These are phyloP conservation scores for Pleurotus salmoneostramineus DNA, from an alignment of 768 basidiomycete species.

Conservation along the genomic window DNA sequence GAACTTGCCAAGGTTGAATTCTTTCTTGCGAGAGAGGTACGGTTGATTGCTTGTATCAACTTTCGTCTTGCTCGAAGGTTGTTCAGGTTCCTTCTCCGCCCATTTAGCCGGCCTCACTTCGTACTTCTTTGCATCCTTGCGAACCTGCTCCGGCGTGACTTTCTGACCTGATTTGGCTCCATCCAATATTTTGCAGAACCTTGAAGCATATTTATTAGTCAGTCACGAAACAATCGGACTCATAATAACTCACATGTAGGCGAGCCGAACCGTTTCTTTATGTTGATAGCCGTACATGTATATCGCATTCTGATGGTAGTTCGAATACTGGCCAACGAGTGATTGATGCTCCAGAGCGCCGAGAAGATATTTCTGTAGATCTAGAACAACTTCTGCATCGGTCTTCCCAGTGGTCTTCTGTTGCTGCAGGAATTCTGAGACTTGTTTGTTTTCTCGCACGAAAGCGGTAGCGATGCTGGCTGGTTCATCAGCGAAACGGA, in stretches of 20 bases:
- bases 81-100: slow-evolving; percentile 8
- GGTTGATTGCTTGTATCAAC: slow-evolving; percentile 8
- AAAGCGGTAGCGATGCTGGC: slow-evolving; percentile 36
- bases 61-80: slow-evolving; percentile 17
- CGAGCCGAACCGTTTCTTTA: slow-evolving; percentile 45
- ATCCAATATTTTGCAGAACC: slow-evolving; percentile 42
- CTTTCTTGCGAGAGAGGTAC: slow-evolving; percentile 11
- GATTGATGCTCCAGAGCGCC: slow-evolving; percentile 40
- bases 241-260: slow-evolving; percentile 35
- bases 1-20: slow-evolving; percentile 11
- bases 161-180: slow-evolving; percentile 41
- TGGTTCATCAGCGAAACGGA: slow-evolving; percentile 48
- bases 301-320: slow-evolving; percentile 51
- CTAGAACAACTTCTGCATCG: slow-evolving; percentile 22
- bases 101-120: slow-evolving; percentile 18
- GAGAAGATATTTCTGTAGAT: slow-evolving; percentile 48
- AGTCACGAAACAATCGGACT: slow-evolving; percentile 9
- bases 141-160: slow-evolving; percentile 20
- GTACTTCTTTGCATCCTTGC: slow-evolving; percentile 19
- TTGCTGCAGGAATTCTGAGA: slow-evolving; percentile 32
- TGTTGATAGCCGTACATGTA: slow-evolving; percentile 51
- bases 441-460: slow-evolving; percentile 36
- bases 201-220: slow-evolving; percentile 9
- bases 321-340: slow-evolving; percentile 51
- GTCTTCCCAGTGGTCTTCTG: slow-evolving; percentile 16